Evolutionary conservation across 192 early-diverging fungal species (phyloP).

Genomic region (Diversispora epigaea): DNA sequence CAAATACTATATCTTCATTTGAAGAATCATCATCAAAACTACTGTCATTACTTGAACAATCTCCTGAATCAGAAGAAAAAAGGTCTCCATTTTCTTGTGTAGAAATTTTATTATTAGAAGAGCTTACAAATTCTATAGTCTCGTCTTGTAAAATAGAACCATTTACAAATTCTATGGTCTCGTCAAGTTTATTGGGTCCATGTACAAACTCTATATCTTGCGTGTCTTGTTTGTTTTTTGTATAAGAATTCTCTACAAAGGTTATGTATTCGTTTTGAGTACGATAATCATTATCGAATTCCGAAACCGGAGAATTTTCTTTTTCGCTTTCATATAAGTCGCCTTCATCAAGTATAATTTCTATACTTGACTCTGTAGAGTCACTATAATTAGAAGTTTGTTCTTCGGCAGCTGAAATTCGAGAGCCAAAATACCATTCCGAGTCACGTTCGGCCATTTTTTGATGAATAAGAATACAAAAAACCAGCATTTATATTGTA

Average conservation of each 20-base stretch:
- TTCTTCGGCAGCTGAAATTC: background rate
- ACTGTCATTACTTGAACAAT: background rate
- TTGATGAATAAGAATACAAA: background rate
- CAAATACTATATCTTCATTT: background rate
- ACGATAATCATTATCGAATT: no score
- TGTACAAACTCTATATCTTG: no score
- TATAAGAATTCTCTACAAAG: no score
- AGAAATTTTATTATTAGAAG: no score
- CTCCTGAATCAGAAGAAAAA: background rate
- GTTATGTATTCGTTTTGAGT: no score
- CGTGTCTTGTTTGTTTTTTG: no score
- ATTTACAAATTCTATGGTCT: no score
- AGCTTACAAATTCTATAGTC: no score
- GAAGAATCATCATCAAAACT: background rate
- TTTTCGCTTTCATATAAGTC: background rate
- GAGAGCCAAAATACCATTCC: constrained; percentile 8
- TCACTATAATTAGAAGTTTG: background rate
- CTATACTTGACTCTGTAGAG: background rate
- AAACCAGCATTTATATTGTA: no score
- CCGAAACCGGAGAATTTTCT: background rate
- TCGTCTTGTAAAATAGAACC: no score
- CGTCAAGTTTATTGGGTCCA: no score
- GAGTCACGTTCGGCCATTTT: constrained; percentile 5
- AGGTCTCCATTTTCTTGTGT: background rate
- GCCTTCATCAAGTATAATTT: background rate